Evolutionary conservation across 495 filamentous ascomycete species (phyloP).

Genomic region (Talaromyces adpressus): DNA sequence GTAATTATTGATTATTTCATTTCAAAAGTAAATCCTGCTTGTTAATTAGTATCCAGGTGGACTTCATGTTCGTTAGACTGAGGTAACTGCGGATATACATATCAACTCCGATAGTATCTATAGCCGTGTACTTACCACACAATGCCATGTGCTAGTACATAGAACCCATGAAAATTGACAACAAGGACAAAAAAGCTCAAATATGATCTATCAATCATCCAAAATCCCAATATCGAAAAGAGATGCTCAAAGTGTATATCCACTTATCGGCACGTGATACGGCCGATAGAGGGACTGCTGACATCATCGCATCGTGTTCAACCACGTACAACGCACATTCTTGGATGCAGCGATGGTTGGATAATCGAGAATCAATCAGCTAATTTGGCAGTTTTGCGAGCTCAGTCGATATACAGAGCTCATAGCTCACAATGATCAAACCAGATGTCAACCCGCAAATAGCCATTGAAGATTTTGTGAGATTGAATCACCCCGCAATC

Average conservation of each 20-base stretch:
- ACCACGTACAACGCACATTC: neutral
- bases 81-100: too few relatives aligned
- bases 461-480: slow-evolving; percentile 5
- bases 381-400: neutral
- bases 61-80: too few relatives aligned
- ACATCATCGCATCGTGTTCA: neutral
- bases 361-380: neutral
- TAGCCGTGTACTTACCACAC: too few relatives aligned
- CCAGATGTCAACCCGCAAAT: neutral
- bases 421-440: neutral
- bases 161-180: too few relatives aligned
- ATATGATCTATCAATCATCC: too few relatives aligned
- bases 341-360: neutral
- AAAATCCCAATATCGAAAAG: neutral
- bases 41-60: too few relatives aligned
- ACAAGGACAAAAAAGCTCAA: too few relatives aligned
- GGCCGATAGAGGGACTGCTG: neutral
- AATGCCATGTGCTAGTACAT: too few relatives aligned
- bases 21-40: too few relatives aligned
- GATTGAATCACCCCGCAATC: neutral
- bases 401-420: neutral
- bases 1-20: too few relatives aligned
- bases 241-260: neutral
- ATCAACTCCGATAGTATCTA: too few relatives aligned
- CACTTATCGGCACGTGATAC: neutral